phyloP scores from a whole-genome alignment of 495 filamentous ascomycete species.

The Penicillium longicatenatum region DNA sequence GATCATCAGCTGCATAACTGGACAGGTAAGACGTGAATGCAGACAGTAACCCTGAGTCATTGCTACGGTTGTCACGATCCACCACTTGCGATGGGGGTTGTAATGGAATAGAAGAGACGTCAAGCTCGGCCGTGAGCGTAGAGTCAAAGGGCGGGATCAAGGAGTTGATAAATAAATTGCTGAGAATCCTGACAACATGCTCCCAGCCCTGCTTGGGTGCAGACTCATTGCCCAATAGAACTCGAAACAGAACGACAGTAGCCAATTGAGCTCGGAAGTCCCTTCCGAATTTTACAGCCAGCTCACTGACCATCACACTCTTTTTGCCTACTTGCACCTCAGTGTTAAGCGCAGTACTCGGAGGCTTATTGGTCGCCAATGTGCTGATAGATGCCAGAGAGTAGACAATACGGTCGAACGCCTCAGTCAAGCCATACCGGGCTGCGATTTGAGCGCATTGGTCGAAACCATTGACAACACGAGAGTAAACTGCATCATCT shows the following conservation, averaged over 20 bases:
- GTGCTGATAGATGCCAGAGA: slow-evolving; percentile 89
- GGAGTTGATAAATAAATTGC: slow-evolving; percentile 96
- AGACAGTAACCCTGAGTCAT: slow-evolving; percentile 83
- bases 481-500: slow-evolving; percentile 93
- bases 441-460: slow-evolving; percentile 94
- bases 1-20: slow-evolving; percentile 98
- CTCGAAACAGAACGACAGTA: slow-evolving; percentile 88
- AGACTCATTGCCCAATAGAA: slow-evolving; percentile 80
- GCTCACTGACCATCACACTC: slow-evolving; percentile 98
- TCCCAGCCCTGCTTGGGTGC: slow-evolving; percentile 80
- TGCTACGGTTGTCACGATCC: slow-evolving; percentile 75
- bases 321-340: slow-evolving; percentile 90
- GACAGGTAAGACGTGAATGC: slow-evolving; percentile 95
- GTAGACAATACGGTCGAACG: slow-evolving; percentile 86
- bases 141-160: slow-evolving; percentile 84
- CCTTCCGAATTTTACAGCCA: slow-evolving; percentile 93
- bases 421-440: slow-evolving; percentile 79
- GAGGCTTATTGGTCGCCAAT: slow-evolving; percentile 69
- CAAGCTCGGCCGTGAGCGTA: slow-evolving; percentile 66
- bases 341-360: slow-evolving; percentile 89
- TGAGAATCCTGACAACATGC: slow-evolving; percentile 83
- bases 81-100: slow-evolving; percentile 92
- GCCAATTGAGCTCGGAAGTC: slow-evolving; percentile 93
- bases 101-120: slow-evolving; percentile 81
- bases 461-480: slow-evolving; percentile 91